Evolutionary conservation across 768 basidiomycete species (phyloP).

Genomic region (Trametes coccinea): DNA sequence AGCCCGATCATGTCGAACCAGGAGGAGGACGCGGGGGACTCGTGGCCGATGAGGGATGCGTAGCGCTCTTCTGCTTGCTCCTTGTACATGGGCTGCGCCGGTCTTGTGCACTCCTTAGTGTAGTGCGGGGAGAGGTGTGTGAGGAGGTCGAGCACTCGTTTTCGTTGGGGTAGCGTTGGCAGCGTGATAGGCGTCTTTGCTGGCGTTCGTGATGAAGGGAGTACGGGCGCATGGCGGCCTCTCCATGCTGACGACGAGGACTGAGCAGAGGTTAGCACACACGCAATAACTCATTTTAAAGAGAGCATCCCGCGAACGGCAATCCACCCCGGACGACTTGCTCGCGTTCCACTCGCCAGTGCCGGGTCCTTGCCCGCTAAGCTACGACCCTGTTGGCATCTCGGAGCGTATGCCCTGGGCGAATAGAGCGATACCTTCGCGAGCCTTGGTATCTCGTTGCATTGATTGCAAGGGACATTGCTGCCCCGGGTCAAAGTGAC

Average conservation of each 20-base stretch:
- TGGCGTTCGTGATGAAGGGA: constrained; percentile 40
- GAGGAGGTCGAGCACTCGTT: constrained; percentile 82
- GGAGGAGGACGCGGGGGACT: constrained; percentile 53
- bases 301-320: too few relatives aligned
- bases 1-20: constrained; percentile 65
- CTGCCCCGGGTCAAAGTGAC: too few relatives aligned
- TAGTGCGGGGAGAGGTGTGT: constrained; percentile 88
- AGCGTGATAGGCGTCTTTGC: constrained; percentile 65
- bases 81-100: constrained; percentile 80
- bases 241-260: constrained; percentile 49
- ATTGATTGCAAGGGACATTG: too few relatives aligned
- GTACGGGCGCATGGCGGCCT: constrained; percentile 51
- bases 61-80: constrained; percentile 89
- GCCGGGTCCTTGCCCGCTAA: too few relatives aligned
- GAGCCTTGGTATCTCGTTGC: too few relatives aligned
- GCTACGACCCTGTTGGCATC: too few relatives aligned
- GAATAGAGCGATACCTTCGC: too few relatives aligned
- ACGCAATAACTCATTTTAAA: neutral
- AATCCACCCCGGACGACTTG: too few relatives aligned
- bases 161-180: constrained; percentile 82
- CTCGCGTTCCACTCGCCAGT: too few relatives aligned
- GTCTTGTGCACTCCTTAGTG: constrained; percentile 88
- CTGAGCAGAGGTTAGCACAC: constrained; percentile 10
- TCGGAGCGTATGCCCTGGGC: too few relatives aligned
- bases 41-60: constrained; percentile 77